Base-by-base conservation (phyloP, 768 basidiomycete species). In the Termitomyces sp. region DNA sequence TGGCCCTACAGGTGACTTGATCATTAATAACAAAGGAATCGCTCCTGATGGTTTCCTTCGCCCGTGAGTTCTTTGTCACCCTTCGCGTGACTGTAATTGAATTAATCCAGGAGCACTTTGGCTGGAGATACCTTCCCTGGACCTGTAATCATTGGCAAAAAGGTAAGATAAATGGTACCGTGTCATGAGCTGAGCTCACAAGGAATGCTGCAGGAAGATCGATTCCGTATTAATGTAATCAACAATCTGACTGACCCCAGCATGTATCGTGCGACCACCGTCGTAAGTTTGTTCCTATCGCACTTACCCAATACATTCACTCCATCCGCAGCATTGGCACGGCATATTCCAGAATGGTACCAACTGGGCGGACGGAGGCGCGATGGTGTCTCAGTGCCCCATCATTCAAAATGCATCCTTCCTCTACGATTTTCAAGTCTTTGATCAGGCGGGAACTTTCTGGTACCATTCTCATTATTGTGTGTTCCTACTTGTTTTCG, bases 351-450 rank as follows among this genome's bases (percentile, higher is more conserved):
- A 55, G 38, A 55, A 55, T 4, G 50, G 52, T 4, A 71, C 71
- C 2, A 78, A 73, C 54, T 74, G 67, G 61, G 72, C 66, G 1
- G 78, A 79, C 43, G 78, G 78, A 5, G 53, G 66, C 3, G 61
- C 70, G 1, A 53, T 66, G 52, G 63, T 75, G 3, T 72, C 71
- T 15, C 73, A 75, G 52, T 76, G 75, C 62, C 75, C 75, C 0
- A 74, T 76, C 52, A 47, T 65, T 0, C 63, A 73, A 17, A 59
- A 62, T 1, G 28, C 69, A 30, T 69, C 66, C 1, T 77, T 75
- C 63, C 51, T 67, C 7, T 76, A 76, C 54, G 54, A 68, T 12
- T 73, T 78, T 56, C 26, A 54, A 10, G 64, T 55, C 5, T 41
- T 48, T 4, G 45, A 60, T 48, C 57, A 61, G 45, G 54, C 53